These are phyloP conservation scores for Yamadazyma philogaea DNA, from an alignment of 805 yeast species.

Conservation along the genomic window DNA sequence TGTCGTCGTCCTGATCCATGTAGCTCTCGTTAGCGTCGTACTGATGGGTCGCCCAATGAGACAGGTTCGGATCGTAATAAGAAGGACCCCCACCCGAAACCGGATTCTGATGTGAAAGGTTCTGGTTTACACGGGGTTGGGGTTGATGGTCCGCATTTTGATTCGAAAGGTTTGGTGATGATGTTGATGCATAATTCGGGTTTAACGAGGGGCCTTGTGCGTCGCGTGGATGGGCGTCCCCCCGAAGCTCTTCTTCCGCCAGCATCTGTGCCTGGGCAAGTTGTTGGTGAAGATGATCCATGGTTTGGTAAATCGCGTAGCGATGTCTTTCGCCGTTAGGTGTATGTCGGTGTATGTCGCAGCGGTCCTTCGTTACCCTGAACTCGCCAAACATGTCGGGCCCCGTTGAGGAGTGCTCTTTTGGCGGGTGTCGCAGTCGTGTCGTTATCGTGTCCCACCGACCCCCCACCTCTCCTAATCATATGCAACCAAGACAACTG, in stretches of 20 bases:
- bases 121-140: background rate
- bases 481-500: no score
- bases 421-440: background rate
- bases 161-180: background rate
- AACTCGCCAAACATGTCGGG: no score
- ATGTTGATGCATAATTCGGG: no score
- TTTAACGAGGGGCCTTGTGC: background rate
- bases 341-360: background rate
- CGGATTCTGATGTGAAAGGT: background rate
- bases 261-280: conserved; percentile 14
- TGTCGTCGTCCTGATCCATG: conserved; percentile 38
- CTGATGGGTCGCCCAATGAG: background rate
- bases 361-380: background rate
- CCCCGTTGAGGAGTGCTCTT: no score
- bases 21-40: conserved; percentile 24
- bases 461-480: no score
- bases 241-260: conserved; percentile 11
- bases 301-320: conserved; percentile 1
- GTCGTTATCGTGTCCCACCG: no score
- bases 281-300: conserved; percentile 15
- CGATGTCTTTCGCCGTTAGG: background rate
- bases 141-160: background rate
- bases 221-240: background rate
- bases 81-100: no score
- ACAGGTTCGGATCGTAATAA: no score